Percentiles rank a stretch among this genome's conserved stretches.
These are phyloP conservation scores for Eremochloa ophiuroides DNA, from an alignment of 176 grass and related monocot genomes.

Conservation along the genomic window DNA sequence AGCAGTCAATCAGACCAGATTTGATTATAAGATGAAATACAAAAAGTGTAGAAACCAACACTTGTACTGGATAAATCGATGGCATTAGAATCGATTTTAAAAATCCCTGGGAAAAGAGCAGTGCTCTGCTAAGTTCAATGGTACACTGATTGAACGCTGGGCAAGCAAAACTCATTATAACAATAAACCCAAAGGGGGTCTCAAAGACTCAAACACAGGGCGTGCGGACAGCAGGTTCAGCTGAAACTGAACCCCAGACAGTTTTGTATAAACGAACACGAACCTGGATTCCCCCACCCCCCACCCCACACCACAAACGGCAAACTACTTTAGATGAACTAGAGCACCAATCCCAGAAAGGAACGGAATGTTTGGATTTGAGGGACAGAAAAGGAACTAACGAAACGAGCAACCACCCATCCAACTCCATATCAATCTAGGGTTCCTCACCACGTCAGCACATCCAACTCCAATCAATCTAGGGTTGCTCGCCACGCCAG, in stretches of 20 bases:
- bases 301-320: no score
- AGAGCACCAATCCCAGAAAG: not conserved
- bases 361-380: not conserved
- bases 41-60: not conserved
- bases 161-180: not conserved
- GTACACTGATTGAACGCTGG: not conserved
- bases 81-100: not conserved
- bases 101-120: not conserved
- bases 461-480: not conserved
- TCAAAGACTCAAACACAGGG: not conserved
- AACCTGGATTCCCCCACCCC: not conserved
- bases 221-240: not conserved
- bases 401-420: not conserved
- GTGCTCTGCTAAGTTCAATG: not conserved
- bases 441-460: not conserved
- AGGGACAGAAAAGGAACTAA: not conserved
- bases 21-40: not conserved
- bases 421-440: not conserved
- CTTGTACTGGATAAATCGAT: not conserved
- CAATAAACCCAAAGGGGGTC: not conserved
- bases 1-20: not conserved
- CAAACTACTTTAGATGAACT: not conserved
- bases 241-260: not conserved
- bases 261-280: not conserved
- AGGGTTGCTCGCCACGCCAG: slow-evolving; percentile 21